Evolutionary conservation across 148 eudicot species (phyloP), one percentile per base, ranked within the genome.

Genomic region (Talinum fruticosum): DNA sequence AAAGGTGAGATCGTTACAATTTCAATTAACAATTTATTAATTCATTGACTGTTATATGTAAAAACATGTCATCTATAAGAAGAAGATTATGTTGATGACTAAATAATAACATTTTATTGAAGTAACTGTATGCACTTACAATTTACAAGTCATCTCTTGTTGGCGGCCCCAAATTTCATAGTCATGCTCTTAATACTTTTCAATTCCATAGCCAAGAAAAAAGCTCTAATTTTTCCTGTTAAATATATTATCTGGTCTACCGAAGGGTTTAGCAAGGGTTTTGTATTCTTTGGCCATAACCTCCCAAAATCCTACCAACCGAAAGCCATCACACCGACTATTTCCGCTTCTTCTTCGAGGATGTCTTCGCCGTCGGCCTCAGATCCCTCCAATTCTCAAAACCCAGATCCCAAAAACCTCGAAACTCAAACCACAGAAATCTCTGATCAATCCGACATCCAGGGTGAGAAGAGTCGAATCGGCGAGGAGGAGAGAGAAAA

Each of bases 241-340:
- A 62, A 62, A 62, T n/a, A 3, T 2, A 47, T 59, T 59, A 23
- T 34, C 38, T 67, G 32, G 33, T 57, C 30, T 1, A 49, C 76
- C 29, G 47, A 44, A 38, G 78, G 84, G 78, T 82, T 82, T 78
- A 68, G 12, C 65, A 14, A 82, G 81, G 81, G 84, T 81, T 82
- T 82, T 61, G 29, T 66, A 61, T 10, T 44, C 51, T 51, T 76
- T 74, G 66, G 28, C 78, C 75, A 82, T 82, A 53, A 59, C 75
- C 24, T 29, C 72, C 53, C 73, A 75, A 79, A 75, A 82, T 82
- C 85, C 85, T 79, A 82, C 34, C 71, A 2, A 23, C 35, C 78
- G 33, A 67, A 73, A 26, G 12, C 8, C 47, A 41, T 41, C 47
- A 10, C 47, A 0, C 47, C 47, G 12, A 41, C 47, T 38, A 7